These are phyloP conservation scores for Monilinia laxa DNA, from an alignment of 2,329 filamentous ascomycete species.

Conservation along the genomic window DNA sequence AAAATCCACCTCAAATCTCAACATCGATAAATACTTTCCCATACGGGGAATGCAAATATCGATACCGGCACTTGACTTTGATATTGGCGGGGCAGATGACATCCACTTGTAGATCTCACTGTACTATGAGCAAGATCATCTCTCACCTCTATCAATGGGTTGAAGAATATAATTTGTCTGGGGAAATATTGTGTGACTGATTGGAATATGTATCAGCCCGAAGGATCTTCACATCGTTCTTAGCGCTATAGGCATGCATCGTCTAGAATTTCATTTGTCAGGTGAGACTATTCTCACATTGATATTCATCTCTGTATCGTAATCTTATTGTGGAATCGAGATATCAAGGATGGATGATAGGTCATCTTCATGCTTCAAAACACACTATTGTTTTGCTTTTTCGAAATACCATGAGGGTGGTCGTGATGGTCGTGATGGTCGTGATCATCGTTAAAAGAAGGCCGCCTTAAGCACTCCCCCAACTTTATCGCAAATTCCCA, in stretches of 20 bases:
- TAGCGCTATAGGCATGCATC: neutral
- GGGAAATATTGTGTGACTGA: slow-evolving; percentile 6
- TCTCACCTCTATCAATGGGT: slow-evolving; percentile 1
- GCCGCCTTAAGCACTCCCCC: slow-evolving; percentile 21
- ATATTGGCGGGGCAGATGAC: slow-evolving; percentile 9
- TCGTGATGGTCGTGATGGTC: neutral
- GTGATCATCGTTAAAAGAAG: slow-evolving; percentile 6
- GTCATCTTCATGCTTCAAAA: slow-evolving; percentile 6
- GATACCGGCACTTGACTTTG: slow-evolving; percentile 2
- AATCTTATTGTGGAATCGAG: neutral
- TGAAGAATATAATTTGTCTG: slow-evolving; percentile 15
- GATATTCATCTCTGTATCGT: neutral
- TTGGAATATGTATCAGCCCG: slow-evolving; percentile 15
- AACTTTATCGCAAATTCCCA: neutral
- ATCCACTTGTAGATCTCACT: slow-evolving; percentile 12
- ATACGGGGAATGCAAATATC: slow-evolving; percentile 3
- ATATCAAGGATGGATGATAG: slow-evolving; percentile 2
- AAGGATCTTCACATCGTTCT: slow-evolving; percentile 7
- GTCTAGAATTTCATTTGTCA: neutral
- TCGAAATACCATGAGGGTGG: neutral
- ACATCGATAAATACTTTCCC: slow-evolving; percentile 1
- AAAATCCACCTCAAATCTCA: neutral
- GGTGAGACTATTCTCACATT: slow-evolving; percentile 6
- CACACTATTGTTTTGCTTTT: neutral
- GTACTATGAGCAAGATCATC: slow-evolving; percentile 7